Evolutionary conservation across 192 early-diverging fungal genomes (phyloP), one percentile per base, ranked within the genome.

Genomic region (Allomyces macrogynus): DNA sequence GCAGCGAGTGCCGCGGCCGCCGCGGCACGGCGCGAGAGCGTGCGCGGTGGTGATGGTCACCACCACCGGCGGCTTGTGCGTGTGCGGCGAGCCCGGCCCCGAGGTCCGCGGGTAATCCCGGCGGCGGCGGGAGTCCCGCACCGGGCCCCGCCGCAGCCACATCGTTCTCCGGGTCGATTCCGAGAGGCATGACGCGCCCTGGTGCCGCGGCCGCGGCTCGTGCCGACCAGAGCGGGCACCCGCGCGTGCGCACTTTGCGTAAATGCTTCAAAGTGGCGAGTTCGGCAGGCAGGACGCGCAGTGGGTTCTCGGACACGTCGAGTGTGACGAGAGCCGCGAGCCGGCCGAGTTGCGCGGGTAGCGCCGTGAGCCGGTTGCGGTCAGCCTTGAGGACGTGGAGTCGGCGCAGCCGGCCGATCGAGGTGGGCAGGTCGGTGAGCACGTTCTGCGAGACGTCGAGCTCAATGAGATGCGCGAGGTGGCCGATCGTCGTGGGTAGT

Each of bases 241-340:
- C 16, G 16, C 49, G 49, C 12, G 49, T 57, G 1, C 49, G 49
- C 12, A 57, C 20, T n/a, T 57, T 57, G 49, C 49, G 49, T n/a
- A 57, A 57, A 14, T n/a, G 16, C 20, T 57, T 57, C 12, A 57
- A 2, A 16, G 16, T 14, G 16, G 49, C 49, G 16, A 57, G 49
- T 57, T 57, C 49, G 1, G 26, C 62, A 4, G 69, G 69, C 11
- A 70, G 44, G 65, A 40, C 43, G 3, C 60, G 60, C 16, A 70
- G 18, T n/a, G 10, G 18, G 63, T 70, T 70, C 1, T 24, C 11
- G 5, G 61, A 67, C 11, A 70, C 20, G 54, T 67, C 65, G 18
- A 70, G 69, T 0, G 65, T 64, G 61, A 67, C 22, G n/a, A 70
- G 66, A 4, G 65, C 42, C 25, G 25, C 14, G 65, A 61, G 62